A percentile compares a stretch with the other conserved stretches of the same genome.
Conservation (phyloP, 257 asterid species). For the Nicotiana tabacum region DNA sequence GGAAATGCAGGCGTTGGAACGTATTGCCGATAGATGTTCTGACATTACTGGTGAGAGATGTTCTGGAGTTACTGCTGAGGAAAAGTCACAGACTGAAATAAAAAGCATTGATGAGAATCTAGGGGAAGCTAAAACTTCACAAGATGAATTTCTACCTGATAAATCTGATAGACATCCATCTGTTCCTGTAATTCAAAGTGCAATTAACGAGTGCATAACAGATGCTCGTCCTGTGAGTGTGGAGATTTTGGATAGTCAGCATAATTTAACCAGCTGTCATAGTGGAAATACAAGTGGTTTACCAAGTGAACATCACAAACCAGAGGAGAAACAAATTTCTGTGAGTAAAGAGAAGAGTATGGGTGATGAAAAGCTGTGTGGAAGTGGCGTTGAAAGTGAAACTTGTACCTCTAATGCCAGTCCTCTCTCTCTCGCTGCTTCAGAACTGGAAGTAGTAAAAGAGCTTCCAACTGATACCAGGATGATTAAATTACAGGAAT, state of each 20-base stretch:
- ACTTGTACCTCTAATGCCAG: constrained; percentile 23
- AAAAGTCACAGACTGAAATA: constrained; percentile 2
- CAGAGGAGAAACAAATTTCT: constrained; percentile 20
- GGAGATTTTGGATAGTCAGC: constrained; percentile 4
- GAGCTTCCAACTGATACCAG: constrained; percentile 39
- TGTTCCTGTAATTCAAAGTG: not conserved
- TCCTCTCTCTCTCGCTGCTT: constrained; percentile 25
- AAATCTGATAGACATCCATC: not conserved
- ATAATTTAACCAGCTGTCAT: not conserved
- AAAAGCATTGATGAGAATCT: not conserved
- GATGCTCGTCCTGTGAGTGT: not conserved
- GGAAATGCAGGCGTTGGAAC: constrained; percentile 24
- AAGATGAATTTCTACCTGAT: not conserved
- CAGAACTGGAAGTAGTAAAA: constrained; percentile 30
- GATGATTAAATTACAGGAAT: constrained; percentile 15
- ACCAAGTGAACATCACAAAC: constrained; percentile 18
- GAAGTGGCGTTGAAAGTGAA: constrained; percentile 28
- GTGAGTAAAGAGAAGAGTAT: constrained; percentile 18
- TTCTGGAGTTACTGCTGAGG: constrained; percentile 6
- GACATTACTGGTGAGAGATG: not conserved
- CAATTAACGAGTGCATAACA: not conserved
- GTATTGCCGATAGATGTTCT: constrained; percentile 22
- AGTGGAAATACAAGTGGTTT: constrained; percentile 15
- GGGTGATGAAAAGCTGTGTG: constrained; percentile 23
- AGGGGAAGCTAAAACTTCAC: not conserved